phyloP scores from a whole-genome alignment of 2,329 filamentous ascomycete genomes.

The Ascosphaera apis region DNA sequence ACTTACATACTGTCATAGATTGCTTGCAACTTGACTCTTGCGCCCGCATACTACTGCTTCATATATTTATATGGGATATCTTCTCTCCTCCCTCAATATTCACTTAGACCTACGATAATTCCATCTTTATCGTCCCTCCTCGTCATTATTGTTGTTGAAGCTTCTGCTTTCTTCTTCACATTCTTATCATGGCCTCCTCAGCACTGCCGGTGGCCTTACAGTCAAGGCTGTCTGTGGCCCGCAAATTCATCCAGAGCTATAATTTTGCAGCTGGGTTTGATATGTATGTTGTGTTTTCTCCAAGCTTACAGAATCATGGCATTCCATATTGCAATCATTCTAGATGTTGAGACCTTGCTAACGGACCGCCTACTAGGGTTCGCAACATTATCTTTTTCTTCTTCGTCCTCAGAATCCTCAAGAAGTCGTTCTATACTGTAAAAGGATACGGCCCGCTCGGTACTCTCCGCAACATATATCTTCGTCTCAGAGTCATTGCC shows the following conservation, averaged over 20 bases:
- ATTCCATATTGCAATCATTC: not conserved
- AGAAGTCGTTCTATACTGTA: constrained; percentile 60
- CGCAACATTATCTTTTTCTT: constrained; percentile 76
- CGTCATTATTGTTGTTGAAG: too few relatives aligned
- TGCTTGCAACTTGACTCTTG: too few relatives aligned
- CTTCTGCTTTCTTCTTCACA: constrained; percentile 4
- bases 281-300: constrained; percentile 16
- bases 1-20: too few relatives aligned
- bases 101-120: too few relatives aligned
- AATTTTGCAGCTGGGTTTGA: constrained; percentile 18
- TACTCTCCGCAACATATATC: constrained; percentile 51
- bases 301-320: too few relatives aligned
- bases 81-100: too few relatives aligned
- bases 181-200: constrained; percentile 16
- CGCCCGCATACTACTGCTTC: too few relatives aligned
- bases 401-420: constrained; percentile 64
- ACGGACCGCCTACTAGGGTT: too few relatives aligned
- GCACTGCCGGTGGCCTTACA: constrained; percentile 20
- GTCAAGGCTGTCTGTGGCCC: constrained; percentile 20
- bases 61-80: too few relatives aligned
- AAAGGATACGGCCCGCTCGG: constrained; percentile 74
- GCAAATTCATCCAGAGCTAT: constrained; percentile 13
- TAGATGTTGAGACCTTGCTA: not conserved
- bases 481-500: constrained; percentile 42
- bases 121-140: too few relatives aligned